Base-by-base conservation (phyloP, 768 basidiomycete genomes). In the Amanita pseudoporphyria region DNA sequence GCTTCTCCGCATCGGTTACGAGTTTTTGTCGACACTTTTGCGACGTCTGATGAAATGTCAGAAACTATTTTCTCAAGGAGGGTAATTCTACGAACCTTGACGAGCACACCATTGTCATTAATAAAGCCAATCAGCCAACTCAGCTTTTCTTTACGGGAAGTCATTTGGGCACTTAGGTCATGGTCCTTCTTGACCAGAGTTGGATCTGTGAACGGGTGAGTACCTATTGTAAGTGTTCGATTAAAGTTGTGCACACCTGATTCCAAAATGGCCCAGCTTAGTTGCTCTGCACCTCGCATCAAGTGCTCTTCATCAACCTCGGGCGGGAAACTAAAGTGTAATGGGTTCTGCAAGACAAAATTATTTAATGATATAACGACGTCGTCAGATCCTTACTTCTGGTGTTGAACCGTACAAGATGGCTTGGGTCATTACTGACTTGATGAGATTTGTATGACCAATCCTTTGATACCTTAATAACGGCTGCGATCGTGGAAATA, bases 71-170 rank as follows among this genome's bases (percentile, higher is more conserved):
- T 45, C 28, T 9, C 10, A 47, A 35, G 44, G 12, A 48, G 22
- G 9, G 19, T 32, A 45, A 26, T 12, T 6, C 53, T 16, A 50
- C 66, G 55, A 28, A 87, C 91, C 73, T 87, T 90, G 33, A 69
- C 70, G 31, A 94, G 68, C 5, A 84, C 83, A 0, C 77, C 82
- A 62, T 95, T 95, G 46, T 88, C 83, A 39, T 91, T 87, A 58
- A 96, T 87, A 62, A 92, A 95, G 21, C 74, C 75, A 56, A 95
- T 87, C n/a, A 97, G 71, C 74, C 87, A 90, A 47, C 79, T 81
- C 24, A 94, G 67, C 32, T 88, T 71, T 48, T 84, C 81, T 58
- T 84, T 84, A 24, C 89, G 77, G 35, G 79, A 80, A 4, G 73
- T 74, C 54, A 97, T 64, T 60, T 94, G 92, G 1, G 81, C 73